Conservation (phyloP, 148 eudicot genomes). For the Euryodendron excelsum region DNA sequence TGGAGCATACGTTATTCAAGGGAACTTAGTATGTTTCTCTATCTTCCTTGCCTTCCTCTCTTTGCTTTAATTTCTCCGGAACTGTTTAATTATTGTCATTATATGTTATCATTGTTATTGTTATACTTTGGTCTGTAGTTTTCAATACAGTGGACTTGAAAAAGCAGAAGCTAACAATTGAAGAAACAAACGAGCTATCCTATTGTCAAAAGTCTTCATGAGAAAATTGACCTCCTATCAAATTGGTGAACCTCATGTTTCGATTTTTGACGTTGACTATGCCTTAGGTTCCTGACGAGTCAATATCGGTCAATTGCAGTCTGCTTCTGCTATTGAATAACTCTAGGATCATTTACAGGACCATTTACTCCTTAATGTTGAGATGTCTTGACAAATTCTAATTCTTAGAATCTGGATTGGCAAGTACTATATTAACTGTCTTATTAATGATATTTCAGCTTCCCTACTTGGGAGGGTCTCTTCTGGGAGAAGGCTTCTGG, state of each 20-base stretch:
- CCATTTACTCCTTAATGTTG: background rate
- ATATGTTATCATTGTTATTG: background rate
- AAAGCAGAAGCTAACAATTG: background rate
- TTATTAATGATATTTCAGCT: slow-evolving; percentile 43
- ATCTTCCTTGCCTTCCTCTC: background rate
- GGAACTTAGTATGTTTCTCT: slow-evolving; percentile 75
- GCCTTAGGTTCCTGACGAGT: background rate
- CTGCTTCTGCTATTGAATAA: background rate
- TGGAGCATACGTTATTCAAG: slow-evolving; percentile 94
- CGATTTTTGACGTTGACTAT: background rate
- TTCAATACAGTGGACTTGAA: background rate
- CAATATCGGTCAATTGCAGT: background rate
- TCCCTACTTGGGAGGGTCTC: slow-evolving; percentile 99
- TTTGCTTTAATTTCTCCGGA: background rate
- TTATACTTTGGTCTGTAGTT: background rate
- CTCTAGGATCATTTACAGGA: background rate
- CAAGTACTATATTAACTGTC: background rate
- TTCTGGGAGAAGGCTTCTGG: slow-evolving; percentile 99
- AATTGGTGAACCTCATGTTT: background rate
- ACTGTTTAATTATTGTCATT: background rate
- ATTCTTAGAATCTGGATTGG: background rate
- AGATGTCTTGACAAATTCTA: background rate
- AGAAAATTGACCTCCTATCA: background rate
- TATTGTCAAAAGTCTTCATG: too few relatives aligned
- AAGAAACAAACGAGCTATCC: background rate